Evolutionary conservation across 2,329 filamentous ascomycete genomes (phyloP).

Genomic region (Hymenoscyphus albidus): DNA sequence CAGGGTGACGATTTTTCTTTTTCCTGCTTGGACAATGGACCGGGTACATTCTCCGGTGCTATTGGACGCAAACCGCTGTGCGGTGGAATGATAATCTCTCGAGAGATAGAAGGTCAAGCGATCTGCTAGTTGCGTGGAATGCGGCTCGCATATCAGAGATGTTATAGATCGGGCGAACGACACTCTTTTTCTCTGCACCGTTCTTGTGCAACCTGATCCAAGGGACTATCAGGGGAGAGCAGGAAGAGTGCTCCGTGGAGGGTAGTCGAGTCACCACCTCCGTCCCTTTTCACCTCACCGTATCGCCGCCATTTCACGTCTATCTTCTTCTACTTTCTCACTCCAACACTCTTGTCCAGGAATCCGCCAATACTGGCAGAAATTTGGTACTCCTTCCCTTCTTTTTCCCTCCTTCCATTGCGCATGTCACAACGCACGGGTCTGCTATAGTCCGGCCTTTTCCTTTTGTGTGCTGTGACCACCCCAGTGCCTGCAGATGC

Average conservation of each 20-base stretch:
- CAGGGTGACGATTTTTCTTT: background rate
- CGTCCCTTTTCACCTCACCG: background rate
- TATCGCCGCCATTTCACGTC: background rate
- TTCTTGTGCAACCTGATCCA: background rate
- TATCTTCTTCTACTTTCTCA: background rate
- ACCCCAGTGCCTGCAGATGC: conserved; percentile 1
- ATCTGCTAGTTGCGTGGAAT: background rate
- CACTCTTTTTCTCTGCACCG: background rate
- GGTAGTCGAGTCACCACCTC: background rate
- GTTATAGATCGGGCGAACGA: background rate
- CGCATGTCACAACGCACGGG: background rate
- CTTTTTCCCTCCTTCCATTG: background rate
- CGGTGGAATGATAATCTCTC: background rate
- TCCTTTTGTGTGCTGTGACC: background rate
- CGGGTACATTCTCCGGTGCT: background rate
- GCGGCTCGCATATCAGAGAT: background rate
- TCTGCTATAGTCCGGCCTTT: background rate
- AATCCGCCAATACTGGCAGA: background rate
- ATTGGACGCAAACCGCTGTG: background rate
- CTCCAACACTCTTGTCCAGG: too few species aligned
- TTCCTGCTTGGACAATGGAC: background rate
- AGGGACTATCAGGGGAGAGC: background rate
- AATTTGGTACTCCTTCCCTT: background rate
- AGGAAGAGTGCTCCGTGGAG: background rate
- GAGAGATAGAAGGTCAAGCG: background rate